These are phyloP conservation scores for Podospora tetraspora DNA, from an alignment of 495 filamentous ascomycete species.

Conservation along the genomic window DNA sequence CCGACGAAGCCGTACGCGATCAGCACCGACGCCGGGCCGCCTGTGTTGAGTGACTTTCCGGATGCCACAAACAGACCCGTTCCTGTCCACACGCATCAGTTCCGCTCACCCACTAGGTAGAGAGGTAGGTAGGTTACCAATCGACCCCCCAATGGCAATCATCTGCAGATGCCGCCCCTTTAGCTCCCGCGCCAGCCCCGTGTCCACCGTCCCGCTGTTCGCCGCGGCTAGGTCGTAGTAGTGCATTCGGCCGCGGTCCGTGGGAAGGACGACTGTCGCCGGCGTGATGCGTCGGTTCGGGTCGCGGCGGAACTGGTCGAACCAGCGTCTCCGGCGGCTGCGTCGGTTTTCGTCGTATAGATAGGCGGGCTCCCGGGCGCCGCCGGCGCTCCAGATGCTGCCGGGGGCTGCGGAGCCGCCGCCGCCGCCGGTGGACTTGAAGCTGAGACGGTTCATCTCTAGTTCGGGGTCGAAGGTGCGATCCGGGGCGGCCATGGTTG, in stretches of 20 bases:
- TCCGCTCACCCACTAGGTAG: not conserved
- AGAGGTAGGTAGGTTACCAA: slow-evolving; percentile 52
- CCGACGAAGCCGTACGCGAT: slow-evolving; percentile 81
- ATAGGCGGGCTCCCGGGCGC: slow-evolving; percentile 32
- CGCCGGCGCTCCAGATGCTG: slow-evolving; percentile 33
- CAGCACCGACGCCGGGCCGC: slow-evolving; percentile 80
- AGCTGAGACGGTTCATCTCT: slow-evolving; percentile 19
- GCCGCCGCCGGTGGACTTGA: slow-evolving; percentile 16
- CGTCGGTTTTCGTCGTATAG: slow-evolving; percentile 16
- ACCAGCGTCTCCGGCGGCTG: slow-evolving; percentile 37
- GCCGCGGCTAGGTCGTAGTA: slow-evolving; percentile 72
- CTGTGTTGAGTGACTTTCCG: slow-evolving; percentile 66
- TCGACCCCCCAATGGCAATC: slow-evolving; percentile 95
- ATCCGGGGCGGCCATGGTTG: too few species aligned
- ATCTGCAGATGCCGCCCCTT: slow-evolving; percentile 89
- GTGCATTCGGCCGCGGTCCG: slow-evolving; percentile 32
- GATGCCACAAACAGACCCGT: slow-evolving; percentile 90
- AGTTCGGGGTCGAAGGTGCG: slow-evolving; percentile 11
- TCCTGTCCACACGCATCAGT: slow-evolving; percentile 54
- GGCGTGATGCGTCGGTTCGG: slow-evolving; percentile 59
- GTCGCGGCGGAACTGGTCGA: slow-evolving; percentile 80
- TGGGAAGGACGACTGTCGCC: slow-evolving; percentile 40
- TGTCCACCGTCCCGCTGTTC: slow-evolving; percentile 66
- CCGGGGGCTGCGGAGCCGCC: slow-evolving; percentile 34
- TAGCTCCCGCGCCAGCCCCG: slow-evolving; percentile 67